Evolutionary conservation across 371 early-diverging fungal genomes (phyloP).

Genomic region (Mucor lusitanicus): DNA sequence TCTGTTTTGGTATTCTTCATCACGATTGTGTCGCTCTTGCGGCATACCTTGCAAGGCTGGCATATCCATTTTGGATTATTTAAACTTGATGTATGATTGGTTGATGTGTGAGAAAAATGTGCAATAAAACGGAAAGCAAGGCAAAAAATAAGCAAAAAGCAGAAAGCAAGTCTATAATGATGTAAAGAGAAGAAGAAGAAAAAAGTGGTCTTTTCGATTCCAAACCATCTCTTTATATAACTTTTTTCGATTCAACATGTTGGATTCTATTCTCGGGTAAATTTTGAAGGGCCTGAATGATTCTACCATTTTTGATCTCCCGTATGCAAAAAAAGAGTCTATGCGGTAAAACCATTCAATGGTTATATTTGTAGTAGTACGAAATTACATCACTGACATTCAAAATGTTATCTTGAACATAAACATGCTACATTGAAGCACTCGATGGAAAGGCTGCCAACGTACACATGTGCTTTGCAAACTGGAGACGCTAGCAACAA

Average conservation of each 20-base stretch:
- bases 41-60: conserved; percentile 23
- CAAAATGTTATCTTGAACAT: conserved; percentile 1
- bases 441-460: neutral
- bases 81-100: neutral
- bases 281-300: conserved; percentile 20
- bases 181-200: neutral
- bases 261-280: conserved; percentile 15
- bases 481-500: neutral
- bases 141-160: neutral
- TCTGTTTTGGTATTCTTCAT: conserved; percentile 21
- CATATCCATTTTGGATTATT: conserved; percentile 28
- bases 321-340: neutral
- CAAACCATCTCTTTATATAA: conserved; percentile 8
- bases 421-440: neutral
- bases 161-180: neutral
- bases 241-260: neutral
- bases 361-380: conserved; percentile 1
- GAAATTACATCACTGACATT: conserved; percentile 16
- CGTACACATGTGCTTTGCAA: neutral
- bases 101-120: conserved; percentile 4
- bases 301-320: conserved; percentile 17
- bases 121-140: neutral
- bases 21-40: conserved; percentile 11
- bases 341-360: conserved; percentile 29
- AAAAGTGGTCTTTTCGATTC: neutral